A percentile compares a stretch with the other conserved stretches of the same genome.
Conservation (phyloP, 768 basidiomycete genomes). For the Tremella mesenterica region DNA sequence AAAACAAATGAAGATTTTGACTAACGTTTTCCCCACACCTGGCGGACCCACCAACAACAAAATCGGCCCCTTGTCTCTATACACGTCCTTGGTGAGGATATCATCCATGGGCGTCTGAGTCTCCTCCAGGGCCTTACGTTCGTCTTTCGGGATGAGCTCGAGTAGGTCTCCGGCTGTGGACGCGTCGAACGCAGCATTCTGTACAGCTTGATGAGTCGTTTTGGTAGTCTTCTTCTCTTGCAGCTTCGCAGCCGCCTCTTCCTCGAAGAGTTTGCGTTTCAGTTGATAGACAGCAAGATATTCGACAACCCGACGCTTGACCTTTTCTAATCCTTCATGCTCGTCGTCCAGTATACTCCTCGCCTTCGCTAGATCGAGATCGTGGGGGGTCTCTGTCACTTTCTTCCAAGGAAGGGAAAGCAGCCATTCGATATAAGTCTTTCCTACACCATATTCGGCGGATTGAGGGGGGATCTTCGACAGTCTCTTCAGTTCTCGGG, state of each 20-base stretch:
- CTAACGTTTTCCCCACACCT: conserved; percentile 71
- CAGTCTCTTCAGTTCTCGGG: conserved; percentile 72
- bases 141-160: conserved; percentile 27
- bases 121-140: conserved; percentile 10
- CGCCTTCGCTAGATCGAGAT: conserved; percentile 50
- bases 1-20: background rate
- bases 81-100: conserved; percentile 5
- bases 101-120: too few relatives aligned
- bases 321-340: conserved; percentile 83
- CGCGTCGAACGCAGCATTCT: conserved; percentile 8
- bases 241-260: conserved; percentile 8
- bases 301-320: conserved; percentile 84
- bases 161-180: conserved; percentile 56
- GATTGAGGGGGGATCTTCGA: conserved; percentile 82
- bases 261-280: conserved; percentile 40
- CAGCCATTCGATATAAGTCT: conserved; percentile 75
- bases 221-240: conserved; percentile 6
- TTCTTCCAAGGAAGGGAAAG: conserved; percentile 68
- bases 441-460: conserved; percentile 75
- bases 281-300: conserved; percentile 76
- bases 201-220: background rate
- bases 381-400: conserved; percentile 18
- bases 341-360: conserved; percentile 75
- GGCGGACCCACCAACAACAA: conserved; percentile 71
- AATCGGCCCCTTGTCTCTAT: conserved; percentile 46